phyloP scores from a whole-genome alignment of 176 grass and related monocot species.

The Echinochloa phyllopogon region DNA sequence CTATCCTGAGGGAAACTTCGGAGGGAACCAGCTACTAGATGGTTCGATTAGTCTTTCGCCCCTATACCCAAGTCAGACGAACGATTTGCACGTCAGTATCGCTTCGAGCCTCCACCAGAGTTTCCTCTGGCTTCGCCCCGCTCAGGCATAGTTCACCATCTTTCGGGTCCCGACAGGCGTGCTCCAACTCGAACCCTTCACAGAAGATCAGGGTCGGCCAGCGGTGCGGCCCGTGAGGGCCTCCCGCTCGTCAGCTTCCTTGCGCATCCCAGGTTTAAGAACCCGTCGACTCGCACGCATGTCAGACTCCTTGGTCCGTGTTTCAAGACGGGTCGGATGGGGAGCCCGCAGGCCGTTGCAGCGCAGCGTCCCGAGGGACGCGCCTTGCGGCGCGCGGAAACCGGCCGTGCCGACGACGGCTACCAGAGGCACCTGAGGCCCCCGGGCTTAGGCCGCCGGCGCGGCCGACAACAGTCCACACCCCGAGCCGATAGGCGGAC shows the following conservation, averaged over 20 bases:
- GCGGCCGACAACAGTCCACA: neutral
- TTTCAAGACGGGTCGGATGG: constrained; percentile 85
- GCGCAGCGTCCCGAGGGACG: neutral
- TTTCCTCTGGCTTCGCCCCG: constrained; percentile 65
- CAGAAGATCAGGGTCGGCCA: constrained; percentile 57
- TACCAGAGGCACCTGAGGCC: neutral
- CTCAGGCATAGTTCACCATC: constrained; percentile 91
- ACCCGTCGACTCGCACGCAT: constrained; percentile 66
- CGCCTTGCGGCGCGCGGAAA: neutral
- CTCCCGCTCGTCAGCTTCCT: constrained; percentile 52
- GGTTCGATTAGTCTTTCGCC: constrained; percentile 80
- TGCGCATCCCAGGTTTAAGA: constrained; percentile 43
- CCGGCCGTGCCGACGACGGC: neutral
- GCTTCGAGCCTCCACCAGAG: constrained; percentile 87
- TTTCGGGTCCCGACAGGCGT: constrained; percentile 69
- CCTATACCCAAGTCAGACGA: constrained; percentile 81
- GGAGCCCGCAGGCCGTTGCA: constrained; percentile 53
- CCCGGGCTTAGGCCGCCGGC: neutral
- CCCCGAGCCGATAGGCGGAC: neutral
- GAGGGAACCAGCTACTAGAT: constrained; percentile 62
- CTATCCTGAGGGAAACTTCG: constrained; percentile 59
- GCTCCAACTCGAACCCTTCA: constrained; percentile 84
- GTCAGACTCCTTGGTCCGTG: constrained; percentile 84
- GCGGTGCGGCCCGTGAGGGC: neutral
- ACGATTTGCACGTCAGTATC: constrained; percentile 90